These are phyloP conservation scores for Bauhinia variegata DNA, from an alignment of 306 rosid species.

Conservation along the genomic window DNA sequence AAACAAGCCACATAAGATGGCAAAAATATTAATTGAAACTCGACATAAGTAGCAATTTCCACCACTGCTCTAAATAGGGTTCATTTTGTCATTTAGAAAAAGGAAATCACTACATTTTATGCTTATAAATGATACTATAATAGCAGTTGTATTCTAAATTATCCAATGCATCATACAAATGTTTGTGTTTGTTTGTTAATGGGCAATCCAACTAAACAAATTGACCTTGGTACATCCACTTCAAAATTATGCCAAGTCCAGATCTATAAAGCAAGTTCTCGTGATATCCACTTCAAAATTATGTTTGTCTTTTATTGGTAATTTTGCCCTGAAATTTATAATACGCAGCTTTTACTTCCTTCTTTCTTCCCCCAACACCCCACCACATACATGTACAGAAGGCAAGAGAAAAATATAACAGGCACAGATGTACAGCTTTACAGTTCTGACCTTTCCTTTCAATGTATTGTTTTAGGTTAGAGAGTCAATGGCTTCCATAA, in stretches of 20 bases:
- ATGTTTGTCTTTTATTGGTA: too few species aligned
- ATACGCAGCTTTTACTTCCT: neutral
- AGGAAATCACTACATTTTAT: constrained; percentile 14
- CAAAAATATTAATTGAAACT: constrained; percentile 21
- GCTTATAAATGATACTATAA: constrained; percentile 11
- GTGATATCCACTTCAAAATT: too few species aligned
- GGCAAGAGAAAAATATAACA: constrained; percentile 7
- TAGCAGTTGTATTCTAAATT: constrained; percentile 1
- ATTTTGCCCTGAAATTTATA: neutral
- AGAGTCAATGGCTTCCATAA: constrained; percentile 1
- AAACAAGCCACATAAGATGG: constrained; percentile 16
- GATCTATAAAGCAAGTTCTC: constrained; percentile 1
- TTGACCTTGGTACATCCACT: constrained; percentile 25
- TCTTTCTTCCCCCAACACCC: too few species aligned
- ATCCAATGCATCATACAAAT: constrained; percentile 18
- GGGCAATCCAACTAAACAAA: constrained; percentile 24
- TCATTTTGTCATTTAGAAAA: constrained; percentile 19
- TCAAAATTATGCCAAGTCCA: constrained; percentile 21
- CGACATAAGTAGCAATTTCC: constrained; percentile 13
- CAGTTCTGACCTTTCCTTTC: constrained; percentile 16
- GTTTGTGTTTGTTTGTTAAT: constrained; percentile 10
- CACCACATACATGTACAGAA: neutral
- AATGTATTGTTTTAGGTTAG: neutral
- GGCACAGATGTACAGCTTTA: neutral
- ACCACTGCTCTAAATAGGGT: constrained; percentile 26